phyloP scores from a whole-genome alignment of 2,329 filamentous ascomycete species.

The Geoglossum cookeanum region DNA sequence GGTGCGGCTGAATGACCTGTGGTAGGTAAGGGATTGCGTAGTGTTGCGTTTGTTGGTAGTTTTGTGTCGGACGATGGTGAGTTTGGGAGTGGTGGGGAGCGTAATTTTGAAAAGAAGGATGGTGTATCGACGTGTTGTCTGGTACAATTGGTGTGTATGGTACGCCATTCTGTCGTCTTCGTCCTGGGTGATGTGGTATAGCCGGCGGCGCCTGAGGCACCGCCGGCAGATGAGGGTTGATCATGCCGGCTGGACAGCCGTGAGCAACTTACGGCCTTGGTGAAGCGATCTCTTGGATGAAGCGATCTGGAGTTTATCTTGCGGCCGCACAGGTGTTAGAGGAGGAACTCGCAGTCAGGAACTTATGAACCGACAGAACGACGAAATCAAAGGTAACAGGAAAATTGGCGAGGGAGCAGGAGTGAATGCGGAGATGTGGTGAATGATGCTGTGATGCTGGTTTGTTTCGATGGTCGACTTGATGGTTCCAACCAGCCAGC shows the following conservation, averaged over 20 bases:
- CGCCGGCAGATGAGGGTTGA: constrained; percentile 64
- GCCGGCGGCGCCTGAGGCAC: constrained; percentile 33
- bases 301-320: not conserved
- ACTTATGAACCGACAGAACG: not conserved
- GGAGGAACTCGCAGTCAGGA: not conserved
- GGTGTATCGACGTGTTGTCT: constrained; percentile 16
- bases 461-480: not conserved
- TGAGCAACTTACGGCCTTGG: not conserved
- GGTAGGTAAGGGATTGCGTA: not conserved
- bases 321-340: not conserved
- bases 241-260: constrained; percentile 34
- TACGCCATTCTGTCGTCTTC: constrained; percentile 20
- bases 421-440: not conserved
- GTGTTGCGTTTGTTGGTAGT: constrained; percentile 8
- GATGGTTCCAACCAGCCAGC: not conserved
- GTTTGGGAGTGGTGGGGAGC: constrained; percentile 20
- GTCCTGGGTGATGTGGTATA: constrained; percentile 20
- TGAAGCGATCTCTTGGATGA: not conserved
- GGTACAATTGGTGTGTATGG: constrained; percentile 14
- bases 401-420: not conserved
- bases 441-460: not conserved
- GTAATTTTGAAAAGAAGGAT: constrained; percentile 21
- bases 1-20: not conserved
- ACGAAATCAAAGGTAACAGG: not conserved
- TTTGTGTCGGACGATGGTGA: constrained; percentile 20